Evolutionary conservation across 2,329 filamentous ascomycete genomes (phyloP), one percentile per base, ranked within the genome.

Genomic region (Cladophialophora immunda): DNA sequence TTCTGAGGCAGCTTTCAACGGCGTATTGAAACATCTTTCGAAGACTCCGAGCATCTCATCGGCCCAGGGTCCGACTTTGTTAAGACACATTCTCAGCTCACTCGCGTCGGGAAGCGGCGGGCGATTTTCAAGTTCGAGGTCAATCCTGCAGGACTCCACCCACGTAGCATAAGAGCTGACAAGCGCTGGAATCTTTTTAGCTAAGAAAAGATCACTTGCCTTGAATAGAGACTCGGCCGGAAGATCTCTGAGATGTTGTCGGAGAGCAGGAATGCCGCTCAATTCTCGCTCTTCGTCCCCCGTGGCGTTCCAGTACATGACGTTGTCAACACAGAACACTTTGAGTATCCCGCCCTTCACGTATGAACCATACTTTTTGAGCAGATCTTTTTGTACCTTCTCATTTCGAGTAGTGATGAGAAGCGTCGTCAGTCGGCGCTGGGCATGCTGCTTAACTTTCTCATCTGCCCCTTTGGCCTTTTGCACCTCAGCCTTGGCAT

Each of bases 291-390:
- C 47, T 34, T 47, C 38, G 17, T 34, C 22, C 34, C n/a, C 22
- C 5, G 19, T n/a, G 17, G 27, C 58, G 13, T 32, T 22, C 45
- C 45, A 25, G 29, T 38, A 38, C 30, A 58, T n/a, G 29, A 30
- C 15, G 17, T 56, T 66, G 50, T 68, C 67, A 17, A 68, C 57
- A 38, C 64, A 66, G 32, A 62, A 66, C 6, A 68, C 60, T 9
- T 61, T 27, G 13, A 68, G 45, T 19, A 64, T 9, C 6, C 30
- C 38, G 2, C 25, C 17, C 7, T 30, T n/a, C 6, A 66, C 19
- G 3, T n/a, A 8, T 3, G 45, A 13, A 9, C 41, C 34, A 25
- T 62, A 64, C 8, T 41, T 52, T 13, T 47, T 19, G n/a, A 41
- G 30, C 45, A 68, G 4, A 1, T 57, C 52, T 13, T 32, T 17